Conservation (phyloP, 345 rosid genomes). For the Brassica napus region Da-Ae NC_063439.1:28594501-28595000, state of each 20-base stretch:
- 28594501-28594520: conserved; percentile 12
- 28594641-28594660: conserved; percentile 55
- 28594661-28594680: conserved; percentile 44
- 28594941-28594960: conserved; percentile 44
- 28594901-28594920: conserved; percentile 45
- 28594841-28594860: conserved; percentile 47
- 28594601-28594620: conserved; percentile 18
- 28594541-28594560: not conserved
- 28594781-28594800: conserved; percentile 68
- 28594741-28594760: conserved; percentile 61
- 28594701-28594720: conserved; percentile 44
- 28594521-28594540: not conserved
- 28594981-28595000: conserved; percentile 42
- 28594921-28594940: conserved; percentile 34
- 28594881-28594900: conserved; percentile 50
- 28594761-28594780: conserved; percentile 61
- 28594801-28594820: conserved; percentile 63
- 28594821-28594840: conserved; percentile 33
- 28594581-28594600: not conserved
- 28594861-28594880: conserved; percentile 49
- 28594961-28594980: conserved; percentile 46
- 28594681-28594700: conserved; percentile 44
- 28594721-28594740: conserved; percentile 44
- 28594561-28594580: conserved; percentile 13
- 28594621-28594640: conserved; percentile 43